Conservation (phyloP, 129 eudicot species). For the Escallonia herrerae region DNA sequence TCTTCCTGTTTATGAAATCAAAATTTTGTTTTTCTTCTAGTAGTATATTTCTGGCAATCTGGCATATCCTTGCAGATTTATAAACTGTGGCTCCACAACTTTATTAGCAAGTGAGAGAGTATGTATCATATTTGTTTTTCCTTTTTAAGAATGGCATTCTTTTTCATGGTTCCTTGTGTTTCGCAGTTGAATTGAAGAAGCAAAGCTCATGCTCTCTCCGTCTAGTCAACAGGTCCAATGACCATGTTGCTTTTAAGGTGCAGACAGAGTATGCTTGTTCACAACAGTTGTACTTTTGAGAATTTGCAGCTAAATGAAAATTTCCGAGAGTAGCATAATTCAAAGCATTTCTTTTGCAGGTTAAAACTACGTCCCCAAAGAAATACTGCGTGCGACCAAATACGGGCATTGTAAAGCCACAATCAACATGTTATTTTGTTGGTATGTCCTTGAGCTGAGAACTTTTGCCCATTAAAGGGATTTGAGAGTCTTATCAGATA, state of each 20-base stretch:
- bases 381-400: constrained; percentile 39
- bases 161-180: constrained; percentile 10
- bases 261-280: not conserved
- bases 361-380: constrained; percentile 38
- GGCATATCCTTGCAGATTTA: no score
- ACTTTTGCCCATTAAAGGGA: not conserved
- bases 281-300: not conserved
- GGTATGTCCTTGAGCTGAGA: constrained; percentile 14
- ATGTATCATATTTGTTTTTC: no score
- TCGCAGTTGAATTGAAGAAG: constrained; percentile 54
- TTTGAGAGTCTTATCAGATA: no score
- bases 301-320: not conserved
- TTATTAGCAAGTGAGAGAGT: no score
- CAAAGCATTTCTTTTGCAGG: constrained; percentile 15
- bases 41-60: no score
- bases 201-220: constrained; percentile 50
- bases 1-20: no score
- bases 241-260: constrained; percentile 57
- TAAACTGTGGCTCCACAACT: no score
- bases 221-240: constrained; percentile 40
- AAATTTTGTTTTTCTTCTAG: no score
- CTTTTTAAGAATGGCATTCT: no score
- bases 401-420: constrained; percentile 23
- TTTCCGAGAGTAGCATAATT: not conserved
- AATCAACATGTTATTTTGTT: constrained; percentile 18